Base-by-base conservation (phyloP, 352 stramenopile genomes). In the Phytophthora citrophthora region DNA sequence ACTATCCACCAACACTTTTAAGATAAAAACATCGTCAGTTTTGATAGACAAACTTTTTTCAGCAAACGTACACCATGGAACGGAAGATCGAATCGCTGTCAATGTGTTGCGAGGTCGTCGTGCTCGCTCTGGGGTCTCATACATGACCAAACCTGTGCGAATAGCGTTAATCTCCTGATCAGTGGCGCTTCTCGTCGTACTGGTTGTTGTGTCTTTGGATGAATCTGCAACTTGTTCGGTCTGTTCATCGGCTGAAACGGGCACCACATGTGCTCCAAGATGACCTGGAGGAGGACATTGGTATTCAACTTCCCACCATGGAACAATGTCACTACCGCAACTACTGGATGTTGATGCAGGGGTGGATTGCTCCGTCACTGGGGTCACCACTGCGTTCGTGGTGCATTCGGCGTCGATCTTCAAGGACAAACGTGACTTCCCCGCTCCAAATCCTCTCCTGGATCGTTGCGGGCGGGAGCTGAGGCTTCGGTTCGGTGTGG, bases 241-340 rank as follows among this genome's bases (percentile, higher is more conserved):
- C 32, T 65, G 46, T 49, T 54, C 64, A 3, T 69, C 51, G 0
- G 43, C 53, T 7, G 71, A 77, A 13, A 88, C 70, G 5, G 68
- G 61, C 10, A 86, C 76, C n/a, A 74, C 55, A 18, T 88, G 79
- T 1, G 74, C 79, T 8, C 76, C 79, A 10, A 86, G 60, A 52
- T 86, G 76, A 5, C 79, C 79, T 15, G 74, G 79, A 12, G 79
- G 76, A 5, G 79, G 79, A n/a, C 72, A 83, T 29, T 68, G 64
- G 41, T 88, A 88, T 59, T 88, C 79, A 40, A 86, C 57, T 39
- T 86, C 66, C 79, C 79, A 88, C 79, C 79, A 88, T 15, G 79
- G 71, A 26, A 80, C 61, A 16, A 60, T 54, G 6, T 76, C 60
- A 15, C 64, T 76, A 23, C 63, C 62, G 45, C 68, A 73, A 26